phyloP scores from a whole-genome alignment of 305 asterid species.

The Fraxinus velutina region DNA sequence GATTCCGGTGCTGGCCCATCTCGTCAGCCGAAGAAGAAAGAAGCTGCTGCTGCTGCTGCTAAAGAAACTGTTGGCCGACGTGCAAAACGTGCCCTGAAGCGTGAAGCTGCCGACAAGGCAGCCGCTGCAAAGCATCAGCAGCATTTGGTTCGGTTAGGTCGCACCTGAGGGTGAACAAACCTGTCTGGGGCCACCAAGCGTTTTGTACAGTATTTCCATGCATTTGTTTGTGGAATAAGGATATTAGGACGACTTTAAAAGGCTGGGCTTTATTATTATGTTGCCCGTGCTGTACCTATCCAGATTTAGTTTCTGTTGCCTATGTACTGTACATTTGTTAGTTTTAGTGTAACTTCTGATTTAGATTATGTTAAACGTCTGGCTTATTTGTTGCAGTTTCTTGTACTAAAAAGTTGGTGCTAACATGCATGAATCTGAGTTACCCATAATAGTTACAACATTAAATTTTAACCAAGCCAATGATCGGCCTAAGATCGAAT shows the following conservation, averaged over 20 bases:
- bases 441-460: background rate
- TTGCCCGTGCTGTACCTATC: background rate
- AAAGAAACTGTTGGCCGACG: constrained; percentile 63
- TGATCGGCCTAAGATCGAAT: too few relatives aligned
- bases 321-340: constrained; percentile 14
- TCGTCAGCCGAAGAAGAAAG: constrained; percentile 43
- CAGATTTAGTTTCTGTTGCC: constrained; percentile 13
- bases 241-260: constrained; percentile 10
- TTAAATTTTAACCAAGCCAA: background rate
- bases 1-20: constrained; percentile 56
- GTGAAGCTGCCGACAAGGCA: constrained; percentile 77
- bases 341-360: background rate
- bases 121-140: constrained; percentile 73
- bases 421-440: too few relatives aligned
- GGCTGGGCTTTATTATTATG: constrained; percentile 13
- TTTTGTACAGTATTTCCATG: constrained; percentile 29
- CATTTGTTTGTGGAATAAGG: constrained; percentile 5
- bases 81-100: constrained; percentile 75
- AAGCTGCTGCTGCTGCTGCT: constrained; percentile 6
- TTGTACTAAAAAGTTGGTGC: background rate
- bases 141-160: constrained; percentile 59
- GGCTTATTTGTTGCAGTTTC: background rate
- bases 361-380: too few relatives aligned
- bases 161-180: constrained; percentile 3
- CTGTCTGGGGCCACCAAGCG: background rate